Conservation (phyloP, 768 basidiomycete genomes). For the Xerocomellus chrysenteron region DNA sequence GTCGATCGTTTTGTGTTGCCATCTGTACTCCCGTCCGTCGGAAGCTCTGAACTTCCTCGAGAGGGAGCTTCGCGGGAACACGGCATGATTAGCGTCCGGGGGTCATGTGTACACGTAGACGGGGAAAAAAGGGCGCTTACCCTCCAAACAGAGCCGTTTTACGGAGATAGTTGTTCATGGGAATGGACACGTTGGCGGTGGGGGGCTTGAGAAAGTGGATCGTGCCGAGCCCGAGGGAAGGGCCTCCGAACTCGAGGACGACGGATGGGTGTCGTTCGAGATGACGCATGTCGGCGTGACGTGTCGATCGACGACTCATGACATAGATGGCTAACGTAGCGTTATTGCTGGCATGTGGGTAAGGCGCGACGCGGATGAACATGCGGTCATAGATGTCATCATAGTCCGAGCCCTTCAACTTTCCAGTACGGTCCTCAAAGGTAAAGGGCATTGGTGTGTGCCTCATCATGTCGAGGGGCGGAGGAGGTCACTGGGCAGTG, state of each 20-base stretch:
- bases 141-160: slow-evolving; percentile 65
- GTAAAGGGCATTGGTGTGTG: slow-evolving; percentile 47
- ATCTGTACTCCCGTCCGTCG: slow-evolving; percentile 70
- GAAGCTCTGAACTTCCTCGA: slow-evolving; percentile 66
- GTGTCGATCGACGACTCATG: slow-evolving; percentile 64
- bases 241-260: slow-evolving; percentile 55
- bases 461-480: slow-evolving; percentile 21
- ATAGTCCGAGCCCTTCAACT: slow-evolving; percentile 56
- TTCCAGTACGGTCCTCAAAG: slow-evolving; percentile 68
- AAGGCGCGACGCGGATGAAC: slow-evolving; percentile 60
- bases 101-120: not conserved
- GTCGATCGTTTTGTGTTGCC: slow-evolving; percentile 53
- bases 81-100: not conserved
- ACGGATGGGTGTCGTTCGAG: slow-evolving; percentile 53
- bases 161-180: slow-evolving; percentile 63
- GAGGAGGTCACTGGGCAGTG: slow-evolving; percentile 8
- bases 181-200: slow-evolving; percentile 41
- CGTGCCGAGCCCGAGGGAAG: slow-evolving; percentile 57
- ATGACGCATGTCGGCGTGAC: slow-evolving; percentile 54
- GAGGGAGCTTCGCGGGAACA: slow-evolving; percentile 47
- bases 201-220: slow-evolving; percentile 50
- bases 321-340: slow-evolving; percentile 57
- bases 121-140: slow-evolving; percentile 40
- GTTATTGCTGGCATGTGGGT: slow-evolving; percentile 37
- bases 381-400: slow-evolving; percentile 78